Percentiles rank a stretch among this genome's conserved stretches.
These are phyloP conservation scores for Ustilago hordei DNA, from an alignment of 1,284 basidiomycete species.

Conservation along the genomic window DNA sequence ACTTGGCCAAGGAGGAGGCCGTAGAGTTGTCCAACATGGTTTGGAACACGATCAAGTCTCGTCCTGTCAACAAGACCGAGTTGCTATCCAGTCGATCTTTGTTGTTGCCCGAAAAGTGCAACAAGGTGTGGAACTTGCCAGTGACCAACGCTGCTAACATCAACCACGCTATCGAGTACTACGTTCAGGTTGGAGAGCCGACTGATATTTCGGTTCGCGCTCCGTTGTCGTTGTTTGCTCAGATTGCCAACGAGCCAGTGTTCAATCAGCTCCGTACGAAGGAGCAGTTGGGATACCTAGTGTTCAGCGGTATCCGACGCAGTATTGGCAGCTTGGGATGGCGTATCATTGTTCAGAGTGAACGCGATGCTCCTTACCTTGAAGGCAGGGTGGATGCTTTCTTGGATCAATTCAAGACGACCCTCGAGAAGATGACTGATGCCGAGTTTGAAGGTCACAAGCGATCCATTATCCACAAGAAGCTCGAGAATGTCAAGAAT, in stretches of 20 bases:
- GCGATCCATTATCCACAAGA: constrained; percentile 64
- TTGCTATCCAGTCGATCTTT: constrained; percentile 55
- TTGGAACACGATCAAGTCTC: constrained; percentile 78
- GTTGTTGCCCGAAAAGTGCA: constrained; percentile 75
- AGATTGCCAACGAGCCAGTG: constrained; percentile 78
- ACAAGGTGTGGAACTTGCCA: constrained; percentile 76
- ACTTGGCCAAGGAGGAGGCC: constrained; percentile 86
- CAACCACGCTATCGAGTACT: constrained; percentile 77
- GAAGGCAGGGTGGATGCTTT: constrained; percentile 91
- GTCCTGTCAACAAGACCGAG: constrained; percentile 69
- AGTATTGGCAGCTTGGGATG: constrained; percentile 78
- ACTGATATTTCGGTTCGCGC: constrained; percentile 57
- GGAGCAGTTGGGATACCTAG: constrained; percentile 90
- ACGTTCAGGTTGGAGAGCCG: constrained; percentile 64
- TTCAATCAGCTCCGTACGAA: constrained; percentile 95
- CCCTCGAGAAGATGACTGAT: constrained; percentile 56
- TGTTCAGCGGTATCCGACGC: constrained; percentile 60
- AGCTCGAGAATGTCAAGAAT: constrained; percentile 66
- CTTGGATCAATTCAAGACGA: constrained; percentile 77
- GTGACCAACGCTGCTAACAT: constrained; percentile 89
- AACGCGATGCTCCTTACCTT: constrained; percentile 83
- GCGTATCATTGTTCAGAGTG: constrained; percentile 90
- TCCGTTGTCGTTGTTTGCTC: constrained; percentile 61
- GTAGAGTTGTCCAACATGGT: constrained; percentile 79
- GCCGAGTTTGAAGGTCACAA: constrained; percentile 63